Evolutionary conservation across 441 rosid genomes (phyloP), one percentile per base, ranked within the genome.

Genomic region (Macaranga tanarius): DNA sequence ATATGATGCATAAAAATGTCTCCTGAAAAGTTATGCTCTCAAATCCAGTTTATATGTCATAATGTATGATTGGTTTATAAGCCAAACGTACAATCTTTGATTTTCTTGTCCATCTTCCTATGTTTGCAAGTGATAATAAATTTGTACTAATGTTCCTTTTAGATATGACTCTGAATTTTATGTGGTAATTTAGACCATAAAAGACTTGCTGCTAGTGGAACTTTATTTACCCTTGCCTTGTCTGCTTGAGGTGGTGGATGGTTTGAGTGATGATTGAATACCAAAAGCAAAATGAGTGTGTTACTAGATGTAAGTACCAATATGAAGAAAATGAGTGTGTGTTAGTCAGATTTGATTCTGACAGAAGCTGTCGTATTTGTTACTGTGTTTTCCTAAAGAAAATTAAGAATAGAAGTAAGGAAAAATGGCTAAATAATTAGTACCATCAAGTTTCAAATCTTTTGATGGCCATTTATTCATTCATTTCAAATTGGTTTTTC

Each of bases 401-500:
- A 65, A 28, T 1, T 4, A 50, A n/a, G 38, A 40, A 28, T 13
- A 28, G 10, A 9, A 17, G n/a, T 7, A 67, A 31, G 20, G 7
- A 13, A 61, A 47, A 48, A 4, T 68, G 40, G 60, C 23, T 15
- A 25, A 57, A 62, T 54, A 28, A n/a, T 56, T 64, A 69, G 69
- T 42, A 15, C 28, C 28, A 28, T 11, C 20, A 45, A 51, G 47
- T 3, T 67, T 74, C 31, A 31, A 63, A 38, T 54, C 26, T 40
- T 60, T 28, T 45, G 17, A 10, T 62, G 34, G 52, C 68, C 22
- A 54, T 54, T 70, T 68, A 69, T 73, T 83, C 65, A 82, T 72
- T 78, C 45, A 65, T 72, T 65, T 78, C 71, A 72, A 54, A 67
- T 42, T 62, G 56, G 62, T 77, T 76, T 70, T 75, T 77, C 70